Percentiles rank a stretch among this genome's conserved stretches.
These are phyloP conservation scores for Plectosphaerella sp. DNA, from an alignment of 2,329 filamentous ascomycete species.

Conservation along the genomic window DNA sequence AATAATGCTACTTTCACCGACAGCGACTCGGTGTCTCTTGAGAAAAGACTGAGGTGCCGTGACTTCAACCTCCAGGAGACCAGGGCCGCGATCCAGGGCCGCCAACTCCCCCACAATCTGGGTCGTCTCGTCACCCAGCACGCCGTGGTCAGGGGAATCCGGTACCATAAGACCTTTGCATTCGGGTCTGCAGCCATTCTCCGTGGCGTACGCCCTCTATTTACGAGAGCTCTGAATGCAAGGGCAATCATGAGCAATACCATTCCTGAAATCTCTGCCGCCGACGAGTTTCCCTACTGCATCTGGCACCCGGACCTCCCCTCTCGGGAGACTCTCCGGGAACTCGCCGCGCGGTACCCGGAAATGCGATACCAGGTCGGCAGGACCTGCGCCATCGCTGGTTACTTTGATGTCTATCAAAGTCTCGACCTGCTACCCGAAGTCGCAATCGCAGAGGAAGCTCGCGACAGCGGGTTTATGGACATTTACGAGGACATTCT, in stretches of 20 bases:
- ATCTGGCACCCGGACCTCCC: constrained; percentile 35
- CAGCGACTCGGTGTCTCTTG: not conserved
- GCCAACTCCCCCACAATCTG: not conserved
- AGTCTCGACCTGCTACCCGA: constrained; percentile 33
- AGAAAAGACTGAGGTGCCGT: not conserved
- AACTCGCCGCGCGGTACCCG: constrained; percentile 23
- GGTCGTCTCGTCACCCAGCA: not conserved
- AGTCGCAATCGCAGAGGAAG: constrained; percentile 33
- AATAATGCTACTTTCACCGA: no score
- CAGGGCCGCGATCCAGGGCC: not conserved
- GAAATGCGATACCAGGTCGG: constrained; percentile 31
- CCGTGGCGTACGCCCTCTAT: not conserved
- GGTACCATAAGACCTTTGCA: not conserved
- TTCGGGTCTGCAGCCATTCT: not conserved
- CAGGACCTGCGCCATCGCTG: constrained; percentile 33
- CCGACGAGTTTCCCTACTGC: constrained; percentile 29
- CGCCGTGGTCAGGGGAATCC: not conserved
- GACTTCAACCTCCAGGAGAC: not conserved
- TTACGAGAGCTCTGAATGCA: constrained; percentile 21
- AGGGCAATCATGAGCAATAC: constrained; percentile 29
- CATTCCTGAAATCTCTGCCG: constrained; percentile 19
- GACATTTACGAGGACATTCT: constrained; percentile 27
- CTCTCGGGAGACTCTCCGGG: constrained; percentile 27
- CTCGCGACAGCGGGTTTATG: constrained; percentile 20
- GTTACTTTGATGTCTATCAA: constrained; percentile 26